Conservation (phyloP, 306 rosid genomes). For the Luffa aegyptiaca region DNA sequence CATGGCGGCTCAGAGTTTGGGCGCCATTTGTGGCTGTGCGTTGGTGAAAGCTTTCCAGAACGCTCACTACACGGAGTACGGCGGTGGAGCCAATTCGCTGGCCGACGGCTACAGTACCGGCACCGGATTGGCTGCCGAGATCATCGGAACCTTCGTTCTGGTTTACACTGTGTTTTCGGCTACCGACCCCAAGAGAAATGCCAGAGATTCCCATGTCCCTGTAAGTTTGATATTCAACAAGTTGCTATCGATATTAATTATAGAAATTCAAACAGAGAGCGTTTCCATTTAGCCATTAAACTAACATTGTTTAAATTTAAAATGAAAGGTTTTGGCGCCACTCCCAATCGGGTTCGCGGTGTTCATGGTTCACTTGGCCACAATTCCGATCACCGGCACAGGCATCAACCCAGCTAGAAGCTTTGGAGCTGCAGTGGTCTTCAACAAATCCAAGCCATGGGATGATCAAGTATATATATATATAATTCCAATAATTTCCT, state of each 20-base stretch:
- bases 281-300: no score
- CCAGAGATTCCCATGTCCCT: slow-evolving; percentile 18
- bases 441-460: slow-evolving; percentile 10
- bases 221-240: not conserved
- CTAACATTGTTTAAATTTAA: not conserved
- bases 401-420: slow-evolving; percentile 26
- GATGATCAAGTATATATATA: slow-evolving; percentile 7
- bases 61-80: not conserved
- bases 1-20: slow-evolving; percentile 19
- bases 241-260: not conserved
- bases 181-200: slow-evolving; percentile 19
- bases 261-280: no score
- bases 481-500: not conserved
- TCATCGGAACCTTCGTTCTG: slow-evolving; percentile 18
- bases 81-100: slow-evolving; percentile 16
- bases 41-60: slow-evolving; percentile 9
- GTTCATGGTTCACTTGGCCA: slow-evolving; percentile 24
- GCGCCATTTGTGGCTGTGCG: slow-evolving; percentile 21
- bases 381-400: slow-evolving; percentile 23
- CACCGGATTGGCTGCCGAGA: slow-evolving; percentile 19
- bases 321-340: slow-evolving; percentile 19
- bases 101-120: slow-evolving; percentile 12
- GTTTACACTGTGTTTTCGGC: slow-evolving; percentile 19
- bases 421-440: slow-evolving; percentile 19
- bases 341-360: slow-evolving; percentile 24